phyloP scores from a whole-genome alignment of 495 filamentous ascomycete genomes.

The Lasiosphaeria ovina region DNA sequence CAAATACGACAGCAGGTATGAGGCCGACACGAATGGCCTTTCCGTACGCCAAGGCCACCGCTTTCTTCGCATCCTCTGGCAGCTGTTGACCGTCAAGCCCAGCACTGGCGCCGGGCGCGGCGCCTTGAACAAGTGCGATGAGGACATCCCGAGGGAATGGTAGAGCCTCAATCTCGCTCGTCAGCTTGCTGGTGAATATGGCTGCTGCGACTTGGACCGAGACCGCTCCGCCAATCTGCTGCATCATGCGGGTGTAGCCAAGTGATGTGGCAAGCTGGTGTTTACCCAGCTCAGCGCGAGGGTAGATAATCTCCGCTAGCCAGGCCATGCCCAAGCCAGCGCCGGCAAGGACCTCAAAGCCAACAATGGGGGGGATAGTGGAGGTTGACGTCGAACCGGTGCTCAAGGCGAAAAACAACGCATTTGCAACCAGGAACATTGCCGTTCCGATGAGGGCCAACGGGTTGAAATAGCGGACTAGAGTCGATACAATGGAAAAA shows the following conservation, averaged over 20 bases:
- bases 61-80: not conserved
- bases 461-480: slow-evolving; percentile 1
- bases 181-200: not conserved
- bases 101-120: not conserved
- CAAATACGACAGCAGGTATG: slow-evolving; percentile 1
- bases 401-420: not conserved
- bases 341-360: slow-evolving; percentile 3
- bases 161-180: not conserved
- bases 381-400: not conserved
- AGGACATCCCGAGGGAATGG: not conserved
- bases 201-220: slow-evolving; percentile 1
- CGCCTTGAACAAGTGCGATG: not conserved
- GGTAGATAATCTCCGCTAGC: slow-evolving; percentile 5
- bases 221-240: slow-evolving; percentile 1
- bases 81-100: not conserved
- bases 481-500: slow-evolving; percentile 4
- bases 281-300: not conserved
- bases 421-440: not conserved
- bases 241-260: slow-evolving; percentile 3
- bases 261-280: slow-evolving; percentile 5
- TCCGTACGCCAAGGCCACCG: slow-evolving; percentile 1
- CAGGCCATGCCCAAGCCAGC: slow-evolving; percentile 4
- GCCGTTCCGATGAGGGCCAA: not conserved
- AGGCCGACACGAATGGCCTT: not conserved
- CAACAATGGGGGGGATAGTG: slow-evolving; percentile 2